Base-by-base conservation (phyloP, 306 rosid genomes). In the Astragalus membranaceus region DNA sequence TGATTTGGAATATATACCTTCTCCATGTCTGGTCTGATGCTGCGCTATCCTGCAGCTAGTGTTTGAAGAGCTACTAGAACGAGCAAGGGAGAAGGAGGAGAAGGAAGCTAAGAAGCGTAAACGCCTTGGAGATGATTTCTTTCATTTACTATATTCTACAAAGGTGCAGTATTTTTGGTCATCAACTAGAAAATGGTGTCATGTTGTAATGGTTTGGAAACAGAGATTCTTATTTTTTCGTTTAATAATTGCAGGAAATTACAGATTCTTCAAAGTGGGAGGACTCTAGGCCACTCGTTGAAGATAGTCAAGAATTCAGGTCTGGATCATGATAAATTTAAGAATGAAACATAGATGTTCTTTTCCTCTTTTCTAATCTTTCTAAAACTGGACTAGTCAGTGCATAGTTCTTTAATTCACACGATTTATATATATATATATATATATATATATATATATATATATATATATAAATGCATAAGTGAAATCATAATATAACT, bases 91-190 rank as follows among this genome's bases (percentile, higher is more conserved):
- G 84, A 92, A 85, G 81, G 96, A 92, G 80, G 96, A 92, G 79
- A 92, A 89, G 83, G 96, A 89, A 76, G 91, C 91, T 54, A 92
- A 88, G 84, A 90, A 83, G 77, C 96, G 84, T 46, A 90, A 88
- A 82, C 96, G 96, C 58, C 91, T 86, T 69, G 78, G 77, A 10
- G 96, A 90, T 79, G 96, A 86, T 56, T 92, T 90, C 55, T 70
- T 77, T 82, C 80, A 74, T 66, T 55, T 88, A 44, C 75, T 92
- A 56, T 84, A 82, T 84, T 86, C 93, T 44, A 76, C 63, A 64
- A 90, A 90, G 96, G 98, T 92, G 70, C 67, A 29, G 75, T 79
- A 57, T 68, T 43, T 39, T 67, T 69, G 48, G 42, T 36, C 74
- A 58, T 62, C 56, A 57, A 50, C 63, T 73, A 11, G 13, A 61